phyloP scores from a whole-genome alignment of 768 basidiomycete species.

The Leucosporidium creatinivorum region DNA sequence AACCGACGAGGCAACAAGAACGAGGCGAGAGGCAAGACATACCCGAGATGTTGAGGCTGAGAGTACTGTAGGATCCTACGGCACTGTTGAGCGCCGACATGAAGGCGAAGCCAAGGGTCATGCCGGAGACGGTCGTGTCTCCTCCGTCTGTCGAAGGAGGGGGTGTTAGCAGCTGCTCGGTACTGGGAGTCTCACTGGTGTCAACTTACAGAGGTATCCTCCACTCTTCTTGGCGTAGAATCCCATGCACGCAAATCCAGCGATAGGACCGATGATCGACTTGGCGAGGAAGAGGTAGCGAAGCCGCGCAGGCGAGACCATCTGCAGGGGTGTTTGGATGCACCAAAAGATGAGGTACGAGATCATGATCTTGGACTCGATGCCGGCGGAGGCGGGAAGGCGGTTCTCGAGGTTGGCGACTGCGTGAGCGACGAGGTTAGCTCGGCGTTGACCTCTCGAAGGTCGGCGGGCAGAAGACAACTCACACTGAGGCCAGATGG shows the following conservation, averaged over 20 bases:
- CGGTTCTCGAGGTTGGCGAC: slow-evolving; percentile 22
- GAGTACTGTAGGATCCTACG: slow-evolving; percentile 56
- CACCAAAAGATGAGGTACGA: slow-evolving; percentile 26
- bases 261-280: slow-evolving; percentile 38
- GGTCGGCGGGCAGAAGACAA: no score
- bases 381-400: slow-evolving; percentile 26
- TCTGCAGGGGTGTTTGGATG: slow-evolving; percentile 12
- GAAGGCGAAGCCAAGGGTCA: slow-evolving; percentile 58
- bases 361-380: slow-evolving; percentile 21
- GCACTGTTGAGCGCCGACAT: slow-evolving; percentile 67
- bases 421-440: background rate
- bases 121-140: background rate
- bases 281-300: slow-evolving; percentile 41
- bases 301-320: slow-evolving; percentile 39
- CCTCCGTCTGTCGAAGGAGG: background rate
- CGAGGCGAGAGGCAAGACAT: no score
- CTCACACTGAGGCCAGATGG: slow-evolving; percentile 63
- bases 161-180: background rate
- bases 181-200: no score
- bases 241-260: slow-evolving; percentile 38
- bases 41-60: slow-evolving; percentile 15
- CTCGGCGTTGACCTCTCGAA: background rate
- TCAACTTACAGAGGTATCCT: slow-evolving; percentile 24
- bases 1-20: no score
- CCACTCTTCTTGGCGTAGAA: slow-evolving; percentile 38